Base-by-base conservation (phyloP, 2,329 filamentous ascomycete species). In the Ophiostoma pallidulum region DNA sequence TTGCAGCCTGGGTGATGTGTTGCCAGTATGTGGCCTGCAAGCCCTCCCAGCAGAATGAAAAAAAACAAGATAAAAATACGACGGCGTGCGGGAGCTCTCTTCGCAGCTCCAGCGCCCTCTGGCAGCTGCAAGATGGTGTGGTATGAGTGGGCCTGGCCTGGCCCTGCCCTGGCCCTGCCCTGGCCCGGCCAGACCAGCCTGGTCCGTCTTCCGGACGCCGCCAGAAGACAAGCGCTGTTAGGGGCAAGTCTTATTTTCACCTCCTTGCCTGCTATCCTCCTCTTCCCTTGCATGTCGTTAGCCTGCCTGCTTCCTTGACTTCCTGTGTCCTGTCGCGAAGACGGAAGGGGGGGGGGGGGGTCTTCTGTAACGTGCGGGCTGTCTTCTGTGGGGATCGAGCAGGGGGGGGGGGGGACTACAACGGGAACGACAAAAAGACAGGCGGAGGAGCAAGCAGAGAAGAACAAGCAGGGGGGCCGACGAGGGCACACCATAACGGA, bases 361-460 rank as follows among this genome's bases (percentile, higher is more conserved):
- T 32, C 16, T 32, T 52, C 47, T 45, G 35, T 37, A 48, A 50
- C 44, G 41, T 32, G 41, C 29, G 29, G 20, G n/a, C 16, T 38
- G 10, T 5, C 6, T 31, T 18, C 20, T 45, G 47, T 42, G 47
- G 47, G 40, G 46, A 51, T 45, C 39, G 33, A 41, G 33, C 41
- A 29, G 16, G 12, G 37, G 33, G 18, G 22, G 13, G 4, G n/a
- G n/a, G n/a, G n/a, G n/a, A n/a, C n/a, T n/a, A n/a, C n/a, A n/a
- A 19, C 14, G 14, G 19, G 16, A 8, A 8, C 9, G 16, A 16
- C 16, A 29, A 26, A 32, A 44, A 31, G 31, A 26, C 8, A n/a
- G n/a, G 6, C 20, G 20, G 26, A 19, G 22, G 24, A 20, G 14
- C 12, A 26, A 8, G 32, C 10, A n/a, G 18, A n/a, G 26, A 20